Evolutionary conservation across 2,329 filamentous ascomycete species (phyloP).

Genomic region (Colletotrichum lini): DNA sequence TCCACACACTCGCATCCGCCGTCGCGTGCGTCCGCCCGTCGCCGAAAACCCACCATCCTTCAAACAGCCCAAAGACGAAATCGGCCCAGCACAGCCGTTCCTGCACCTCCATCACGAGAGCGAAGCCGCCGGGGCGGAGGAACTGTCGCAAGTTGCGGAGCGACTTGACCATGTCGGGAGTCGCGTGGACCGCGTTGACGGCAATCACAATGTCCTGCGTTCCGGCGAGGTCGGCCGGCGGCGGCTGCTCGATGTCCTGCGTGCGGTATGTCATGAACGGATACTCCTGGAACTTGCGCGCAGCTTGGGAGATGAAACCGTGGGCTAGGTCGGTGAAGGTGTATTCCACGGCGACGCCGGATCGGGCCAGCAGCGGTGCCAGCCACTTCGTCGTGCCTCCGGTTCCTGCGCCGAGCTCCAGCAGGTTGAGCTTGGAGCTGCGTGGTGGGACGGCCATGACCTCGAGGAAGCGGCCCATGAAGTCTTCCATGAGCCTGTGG

Average conservation of each 20-base stretch:
- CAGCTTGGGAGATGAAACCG: conserved; percentile 49
- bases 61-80: neutral
- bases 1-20: neutral
- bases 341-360: conserved; percentile 49
- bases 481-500: conserved; percentile 13
- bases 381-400: conserved; percentile 30
- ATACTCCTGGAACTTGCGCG: conserved; percentile 43
- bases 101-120: neutral
- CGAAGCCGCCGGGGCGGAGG: conserved; percentile 40
- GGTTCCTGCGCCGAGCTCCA: conserved; percentile 28
- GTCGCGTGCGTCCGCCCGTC: neutral
- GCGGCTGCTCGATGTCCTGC: conserved; percentile 25
- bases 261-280: conserved; percentile 27
- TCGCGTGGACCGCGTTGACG: conserved; percentile 54
- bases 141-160: conserved; percentile 45
- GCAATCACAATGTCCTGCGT: conserved; percentile 52
- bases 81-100: neutral
- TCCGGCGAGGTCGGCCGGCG: conserved; percentile 44
- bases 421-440: neutral
- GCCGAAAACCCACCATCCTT: neutral
- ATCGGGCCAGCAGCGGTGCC: conserved; percentile 46
- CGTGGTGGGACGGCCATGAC: neutral
- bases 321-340: conserved; percentile 57
- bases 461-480: neutral
- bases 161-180: conserved; percentile 44